Evolutionary conservation across 257 asterid species (phyloP).

Genomic region (Jasminum sambac): DNA sequence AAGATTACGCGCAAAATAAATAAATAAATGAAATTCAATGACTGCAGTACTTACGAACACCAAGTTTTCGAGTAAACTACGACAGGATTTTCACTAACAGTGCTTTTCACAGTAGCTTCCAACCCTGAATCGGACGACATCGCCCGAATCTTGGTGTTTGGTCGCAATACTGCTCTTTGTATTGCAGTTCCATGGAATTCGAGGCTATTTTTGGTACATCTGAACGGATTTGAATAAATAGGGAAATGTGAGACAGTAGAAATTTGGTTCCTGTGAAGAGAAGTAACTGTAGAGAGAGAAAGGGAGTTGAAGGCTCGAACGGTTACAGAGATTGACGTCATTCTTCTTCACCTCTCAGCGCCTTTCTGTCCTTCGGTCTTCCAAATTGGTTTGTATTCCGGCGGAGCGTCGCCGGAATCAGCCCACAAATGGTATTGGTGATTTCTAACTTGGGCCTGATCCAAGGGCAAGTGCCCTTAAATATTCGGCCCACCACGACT

Average conservation of each 20-base stretch:
- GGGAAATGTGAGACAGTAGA: conserved; percentile 20
- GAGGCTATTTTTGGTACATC: background rate
- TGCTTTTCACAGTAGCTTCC: conserved; percentile 62
- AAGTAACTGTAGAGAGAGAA: conserved; percentile 22
- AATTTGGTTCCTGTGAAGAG: conserved; percentile 23
- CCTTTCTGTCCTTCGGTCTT: background rate
- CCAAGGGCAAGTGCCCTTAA: background rate
- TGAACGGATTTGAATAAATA: conserved; percentile 9
- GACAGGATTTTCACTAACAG: conserved; percentile 63
- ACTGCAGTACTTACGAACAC: conserved; percentile 70
- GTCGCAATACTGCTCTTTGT: conserved; percentile 26
- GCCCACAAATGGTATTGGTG: background rate
- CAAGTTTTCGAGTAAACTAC: conserved; percentile 92
- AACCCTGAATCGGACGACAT: conserved; percentile 55
- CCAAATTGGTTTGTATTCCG: background rate
- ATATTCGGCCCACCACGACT: background rate
- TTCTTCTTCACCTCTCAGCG: conserved; percentile 14
- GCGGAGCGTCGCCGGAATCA: background rate
- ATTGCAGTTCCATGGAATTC: conserved; percentile 22
- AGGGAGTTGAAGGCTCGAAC: conserved; percentile 30
- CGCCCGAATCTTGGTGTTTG: conserved; percentile 45
- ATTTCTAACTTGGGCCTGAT: background rate
- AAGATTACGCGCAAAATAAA: background rate
- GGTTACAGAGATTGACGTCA: conserved; percentile 45
- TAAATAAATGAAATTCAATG: background rate